Conservation (phyloP, 306 rosid genomes). For the Arachis hypogaea region DNA sequence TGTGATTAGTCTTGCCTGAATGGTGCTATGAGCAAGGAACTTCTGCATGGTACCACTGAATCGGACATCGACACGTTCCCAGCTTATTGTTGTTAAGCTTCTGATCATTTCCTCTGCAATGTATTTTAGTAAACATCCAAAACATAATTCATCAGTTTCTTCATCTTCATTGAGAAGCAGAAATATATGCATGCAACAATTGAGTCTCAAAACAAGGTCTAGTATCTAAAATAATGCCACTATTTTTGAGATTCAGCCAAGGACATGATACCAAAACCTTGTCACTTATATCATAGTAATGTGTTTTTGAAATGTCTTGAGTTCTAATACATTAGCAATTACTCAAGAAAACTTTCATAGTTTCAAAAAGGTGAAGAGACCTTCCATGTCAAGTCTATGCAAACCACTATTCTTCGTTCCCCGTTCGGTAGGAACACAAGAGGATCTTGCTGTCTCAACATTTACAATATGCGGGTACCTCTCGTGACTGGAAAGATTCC, state of each 20-base stretch:
- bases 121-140: conserved; percentile 29
- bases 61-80: conserved; percentile 88
- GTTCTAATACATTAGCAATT: background rate
- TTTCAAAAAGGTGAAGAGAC: conserved; percentile 43
- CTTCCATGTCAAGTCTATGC: conserved; percentile 60
- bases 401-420: conserved; percentile 38
- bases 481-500: conserved; percentile 51
- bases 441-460: conserved; percentile 49
- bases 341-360: conserved; percentile 5
- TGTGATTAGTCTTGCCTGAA: conserved; percentile 66
- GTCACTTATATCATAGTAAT: background rate
- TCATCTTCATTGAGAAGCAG: conserved; percentile 26
- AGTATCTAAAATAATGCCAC: background rate
- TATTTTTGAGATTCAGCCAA: conserved; percentile 24
- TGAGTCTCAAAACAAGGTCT: too few relatives aligned
- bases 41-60: conserved; percentile 69
- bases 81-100: conserved; percentile 68
- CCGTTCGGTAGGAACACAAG: conserved; percentile 41
- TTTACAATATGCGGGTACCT: conserved; percentile 72
- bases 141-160: conserved; percentile 24
- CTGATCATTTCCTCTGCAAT: conserved; percentile 79
- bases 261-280: background rate
- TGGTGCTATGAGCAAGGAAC: conserved; percentile 71
- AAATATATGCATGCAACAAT: conserved; percentile 3
- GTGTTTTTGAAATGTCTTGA: background rate